A percentile compares a stretch with the other conserved stretches of the same genome.
Evolutionary conservation across 164 flowering plant genomes (phyloP).

Genomic region (Stephania yunnanensis): DNA sequence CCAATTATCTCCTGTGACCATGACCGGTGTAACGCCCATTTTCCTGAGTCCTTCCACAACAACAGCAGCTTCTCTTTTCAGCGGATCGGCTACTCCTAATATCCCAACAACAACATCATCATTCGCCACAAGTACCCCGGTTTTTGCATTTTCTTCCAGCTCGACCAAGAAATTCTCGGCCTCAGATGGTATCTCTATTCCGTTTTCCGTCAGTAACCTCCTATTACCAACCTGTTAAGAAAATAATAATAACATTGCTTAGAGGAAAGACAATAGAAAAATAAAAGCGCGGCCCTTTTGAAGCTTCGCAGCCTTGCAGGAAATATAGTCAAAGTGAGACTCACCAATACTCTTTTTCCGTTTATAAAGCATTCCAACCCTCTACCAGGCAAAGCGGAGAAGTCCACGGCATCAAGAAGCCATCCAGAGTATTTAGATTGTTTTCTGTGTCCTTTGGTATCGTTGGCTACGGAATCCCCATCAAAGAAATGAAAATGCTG

Average conservation of each 20-base stretch:
- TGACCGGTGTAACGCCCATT: slow-evolving; percentile 86
- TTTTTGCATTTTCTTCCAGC: slow-evolving; percentile 83
- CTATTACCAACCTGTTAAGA: slow-evolving; percentile 82
- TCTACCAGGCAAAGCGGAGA: slow-evolving; percentile 84
- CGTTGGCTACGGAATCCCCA: slow-evolving; percentile 37
- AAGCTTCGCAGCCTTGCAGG: neutral
- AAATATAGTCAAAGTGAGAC: slow-evolving; percentile 10
- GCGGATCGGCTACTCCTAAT: slow-evolving; percentile 83
- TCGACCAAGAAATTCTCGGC: slow-evolving; percentile 70
- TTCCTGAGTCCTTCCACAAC: slow-evolving; percentile 80
- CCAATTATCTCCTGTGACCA: slow-evolving; percentile 99
- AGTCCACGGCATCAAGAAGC: slow-evolving; percentile 73
- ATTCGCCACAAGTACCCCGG: slow-evolving; percentile 81
- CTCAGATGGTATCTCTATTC: slow-evolving; percentile 40
- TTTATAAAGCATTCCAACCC: slow-evolving; percentile 69
- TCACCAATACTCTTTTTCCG: slow-evolving; percentile 68
- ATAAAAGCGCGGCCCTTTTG: neutral
- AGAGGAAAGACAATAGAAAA: slow-evolving; percentile 5
- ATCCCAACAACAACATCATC: slow-evolving; percentile 59
- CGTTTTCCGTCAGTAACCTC: slow-evolving; percentile 68
- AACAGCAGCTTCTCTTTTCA: slow-evolving; percentile 92
- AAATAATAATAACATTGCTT: slow-evolving; percentile 4
- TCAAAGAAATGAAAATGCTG: slow-evolving; percentile 93
- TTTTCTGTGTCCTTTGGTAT: slow-evolving; percentile 22
- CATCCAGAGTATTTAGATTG: slow-evolving; percentile 52